Evolutionary conservation across 2,329 filamentous ascomycete species (phyloP).

Genomic region (Trichoderma breve): DNA sequence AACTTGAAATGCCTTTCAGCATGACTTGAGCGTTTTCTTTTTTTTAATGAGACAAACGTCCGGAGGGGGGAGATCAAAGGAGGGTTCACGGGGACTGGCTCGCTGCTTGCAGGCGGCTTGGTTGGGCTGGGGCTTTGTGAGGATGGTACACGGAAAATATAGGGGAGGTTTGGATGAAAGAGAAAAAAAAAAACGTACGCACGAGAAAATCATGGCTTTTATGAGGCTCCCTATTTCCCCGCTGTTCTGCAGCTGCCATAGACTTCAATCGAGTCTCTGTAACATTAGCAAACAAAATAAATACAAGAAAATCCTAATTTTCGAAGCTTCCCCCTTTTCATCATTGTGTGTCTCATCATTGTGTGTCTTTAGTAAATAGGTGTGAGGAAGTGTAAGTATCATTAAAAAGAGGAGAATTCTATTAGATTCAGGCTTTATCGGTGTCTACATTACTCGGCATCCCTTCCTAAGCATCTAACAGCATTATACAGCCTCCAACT

Average conservation of each 20-base stretch:
- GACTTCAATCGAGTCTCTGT: constrained; percentile 37
- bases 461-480: neutral
- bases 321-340: neutral
- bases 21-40: neutral
- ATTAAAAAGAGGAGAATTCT: neutral
- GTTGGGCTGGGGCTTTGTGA: constrained; percentile 21
- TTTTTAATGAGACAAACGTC: constrained; percentile 7
- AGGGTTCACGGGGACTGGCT: constrained; percentile 14
- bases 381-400: neutral
- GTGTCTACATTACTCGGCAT: neutral
- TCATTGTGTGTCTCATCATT: neutral
- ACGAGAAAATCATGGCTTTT: constrained; percentile 24
- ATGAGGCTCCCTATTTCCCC: constrained; percentile 23
- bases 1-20: neutral
- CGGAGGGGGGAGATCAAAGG: neutral
- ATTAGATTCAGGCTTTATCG: neutral
- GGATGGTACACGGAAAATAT: constrained; percentile 17
- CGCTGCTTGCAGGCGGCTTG: constrained; percentile 20
- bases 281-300: constrained; percentile 32
- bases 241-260: constrained; percentile 34
- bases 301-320: neutral
- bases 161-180: constrained; percentile 16
- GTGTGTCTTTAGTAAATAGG: neutral
- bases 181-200: neutral
- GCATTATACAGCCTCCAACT: neutral